A percentile compares a stretch with the other conserved stretches of the same genome.
These are phyloP conservation scores for Entomophthora muscae DNA, from an alignment of 371 early-diverging fungal genomes.

Conservation along the genomic window DNA sequence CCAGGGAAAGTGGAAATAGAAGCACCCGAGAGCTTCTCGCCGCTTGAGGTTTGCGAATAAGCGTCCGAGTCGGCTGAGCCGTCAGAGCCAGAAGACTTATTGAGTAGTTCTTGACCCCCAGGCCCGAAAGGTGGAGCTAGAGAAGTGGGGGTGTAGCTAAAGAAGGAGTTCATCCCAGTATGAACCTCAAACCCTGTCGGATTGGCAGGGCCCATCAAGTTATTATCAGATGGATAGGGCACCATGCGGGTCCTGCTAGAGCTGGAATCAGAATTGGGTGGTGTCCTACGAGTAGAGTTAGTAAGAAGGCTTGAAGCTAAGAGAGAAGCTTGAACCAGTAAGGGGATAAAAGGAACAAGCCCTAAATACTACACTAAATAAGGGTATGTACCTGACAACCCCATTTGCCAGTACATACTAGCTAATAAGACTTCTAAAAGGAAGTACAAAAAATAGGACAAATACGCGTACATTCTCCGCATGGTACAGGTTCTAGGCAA, in stretches of 20 bases:
- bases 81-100: slow-evolving; percentile 6
- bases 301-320: not conserved
- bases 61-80: not conserved
- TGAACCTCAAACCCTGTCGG: not conserved
- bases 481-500: not conserved
- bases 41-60: not conserved
- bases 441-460: not conserved
- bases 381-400: not conserved
- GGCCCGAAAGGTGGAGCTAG: slow-evolving; percentile 6
- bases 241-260: not conserved
- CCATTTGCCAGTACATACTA: not conserved
- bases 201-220: not conserved
- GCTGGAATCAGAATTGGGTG: not conserved
- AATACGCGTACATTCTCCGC: not conserved
- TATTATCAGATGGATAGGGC: not conserved
- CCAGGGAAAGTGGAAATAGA: slow-evolving; percentile 11
- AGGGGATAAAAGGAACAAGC: not conserved
- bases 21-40: not conserved
- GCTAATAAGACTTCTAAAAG: not conserved
- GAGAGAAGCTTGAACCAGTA: too few species aligned
- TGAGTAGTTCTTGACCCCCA: slow-evolving; percentile 3
- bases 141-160: not conserved
- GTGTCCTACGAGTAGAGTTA: not conserved
- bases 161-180: not conserved
- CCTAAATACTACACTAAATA: not conserved